These are phyloP conservation scores for Prinsepia uniflora DNA, from an alignment of 306 rosid genomes.

Conservation along the genomic window DNA sequence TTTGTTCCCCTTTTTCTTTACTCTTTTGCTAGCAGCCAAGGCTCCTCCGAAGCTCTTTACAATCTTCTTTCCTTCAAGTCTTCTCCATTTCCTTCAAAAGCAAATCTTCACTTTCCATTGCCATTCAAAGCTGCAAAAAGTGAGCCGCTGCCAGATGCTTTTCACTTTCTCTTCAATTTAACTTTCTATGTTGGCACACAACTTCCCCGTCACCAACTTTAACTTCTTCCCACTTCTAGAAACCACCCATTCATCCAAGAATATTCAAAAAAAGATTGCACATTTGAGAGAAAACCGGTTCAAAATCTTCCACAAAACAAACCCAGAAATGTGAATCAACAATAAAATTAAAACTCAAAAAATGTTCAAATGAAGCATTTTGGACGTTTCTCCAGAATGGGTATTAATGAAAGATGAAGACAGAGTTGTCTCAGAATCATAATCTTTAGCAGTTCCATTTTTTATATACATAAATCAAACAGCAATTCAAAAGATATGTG, in stretches of 20 bases:
- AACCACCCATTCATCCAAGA: slow-evolving; percentile 13
- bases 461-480: too few relatives aligned
- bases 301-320: slow-evolving; percentile 10
- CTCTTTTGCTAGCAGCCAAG: slow-evolving; percentile 1
- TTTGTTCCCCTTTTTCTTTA: background rate
- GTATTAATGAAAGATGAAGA: slow-evolving; percentile 7
- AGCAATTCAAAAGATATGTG: background rate
- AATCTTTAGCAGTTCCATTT: background rate
- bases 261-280: background rate
- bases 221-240: slow-evolving; percentile 21
- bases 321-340: background rate
- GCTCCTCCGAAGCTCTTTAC: slow-evolving; percentile 16
- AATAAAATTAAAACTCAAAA: background rate
- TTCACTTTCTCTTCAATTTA: slow-evolving; percentile 6
- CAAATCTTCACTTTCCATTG: slow-evolving; percentile 17
- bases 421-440: slow-evolving; percentile 27
- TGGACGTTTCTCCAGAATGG: slow-evolving; percentile 18
- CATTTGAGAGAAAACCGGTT: slow-evolving; percentile 3
- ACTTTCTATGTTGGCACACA: slow-evolving; percentile 27
- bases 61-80: slow-evolving; percentile 16
- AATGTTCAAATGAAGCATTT: slow-evolving; percentile 24
- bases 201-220: slow-evolving; percentile 13
- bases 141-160: slow-evolving; percentile 5
- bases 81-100: slow-evolving; percentile 22
- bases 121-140: slow-evolving; percentile 29